Conservation (phyloP, 208 protist species). For the Tritrichomonas foetus region DNA sequence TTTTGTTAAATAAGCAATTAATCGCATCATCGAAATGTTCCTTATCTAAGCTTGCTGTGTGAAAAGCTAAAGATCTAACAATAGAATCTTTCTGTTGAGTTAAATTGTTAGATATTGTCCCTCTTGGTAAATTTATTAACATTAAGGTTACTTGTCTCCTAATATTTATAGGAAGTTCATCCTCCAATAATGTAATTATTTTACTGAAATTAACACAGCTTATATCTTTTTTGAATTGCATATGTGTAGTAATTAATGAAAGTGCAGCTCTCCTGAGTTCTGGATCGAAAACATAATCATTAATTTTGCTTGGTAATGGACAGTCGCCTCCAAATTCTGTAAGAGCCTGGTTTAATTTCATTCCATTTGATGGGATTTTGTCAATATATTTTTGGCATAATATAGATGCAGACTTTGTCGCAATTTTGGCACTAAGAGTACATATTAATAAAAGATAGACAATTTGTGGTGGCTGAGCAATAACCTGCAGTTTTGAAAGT, state of each 20-base stretch:
- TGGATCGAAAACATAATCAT: not conserved
- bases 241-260: not conserved
- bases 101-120: not conserved
- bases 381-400: not conserved
- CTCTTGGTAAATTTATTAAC: not conserved
- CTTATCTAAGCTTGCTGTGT: not conserved
- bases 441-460: not conserved
- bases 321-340: constrained; percentile 12
- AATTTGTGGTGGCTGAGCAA: not conserved
- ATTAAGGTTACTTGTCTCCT: not conserved
- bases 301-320: not conserved
- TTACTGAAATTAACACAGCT: not conserved
- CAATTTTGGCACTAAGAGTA: not conserved
- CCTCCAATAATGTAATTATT: not conserved
- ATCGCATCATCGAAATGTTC: not conserved
- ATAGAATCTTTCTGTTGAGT: not conserved
- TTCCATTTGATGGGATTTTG: not conserved
- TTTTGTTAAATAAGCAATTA: not conserved
- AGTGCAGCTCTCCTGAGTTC: not conserved
- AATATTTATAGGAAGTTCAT: constrained; percentile 6
- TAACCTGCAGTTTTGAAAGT: not conserved
- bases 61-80: not conserved
- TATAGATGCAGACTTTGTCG: not conserved
- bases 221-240: not conserved
- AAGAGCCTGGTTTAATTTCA: not conserved